A percentile compares a stretch with the other conserved stretches of the same genome.
phyloP scores from a whole-genome alignment of 2,329 filamentous ascomycete species.

The Ophiostoma sp. region DNA sequence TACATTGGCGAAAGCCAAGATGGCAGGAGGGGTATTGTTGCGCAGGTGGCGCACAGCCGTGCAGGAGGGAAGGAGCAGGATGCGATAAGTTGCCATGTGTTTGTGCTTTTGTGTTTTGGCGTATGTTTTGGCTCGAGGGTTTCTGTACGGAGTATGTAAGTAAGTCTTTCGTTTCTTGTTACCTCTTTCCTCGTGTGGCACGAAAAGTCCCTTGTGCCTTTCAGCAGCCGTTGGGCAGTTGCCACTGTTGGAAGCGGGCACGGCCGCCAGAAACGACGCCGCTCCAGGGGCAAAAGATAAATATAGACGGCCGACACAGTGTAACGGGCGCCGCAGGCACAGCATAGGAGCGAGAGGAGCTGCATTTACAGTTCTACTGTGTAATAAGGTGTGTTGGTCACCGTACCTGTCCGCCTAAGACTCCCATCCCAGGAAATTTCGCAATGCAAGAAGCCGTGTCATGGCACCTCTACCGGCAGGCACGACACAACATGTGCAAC shows the following conservation, averaged over 20 bases:
- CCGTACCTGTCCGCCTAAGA: not conserved
- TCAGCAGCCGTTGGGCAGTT: not conserved
- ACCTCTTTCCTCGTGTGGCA: conserved; percentile 4
- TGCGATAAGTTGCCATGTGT: conserved; percentile 3
- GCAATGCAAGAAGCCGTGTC: not conserved
- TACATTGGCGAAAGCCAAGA: conserved; percentile 10
- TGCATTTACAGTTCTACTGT: not conserved
- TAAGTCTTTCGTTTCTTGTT: not conserved
- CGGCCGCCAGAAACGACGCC: not conserved
- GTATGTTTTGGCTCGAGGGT: not conserved
- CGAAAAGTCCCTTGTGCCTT: not conserved
- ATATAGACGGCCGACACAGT: not conserved
- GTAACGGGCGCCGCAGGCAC: not conserved
- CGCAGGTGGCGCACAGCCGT: conserved; percentile 9
- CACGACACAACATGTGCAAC: conserved; percentile 2
- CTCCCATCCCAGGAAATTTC: not conserved
- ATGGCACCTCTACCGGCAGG: conserved; percentile 2
- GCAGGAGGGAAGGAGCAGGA: not conserved
- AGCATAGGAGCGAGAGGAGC: not conserved
- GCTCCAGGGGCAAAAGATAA: conserved; percentile 17
- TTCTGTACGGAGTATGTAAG: too few relatives aligned
- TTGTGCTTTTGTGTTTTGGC: not conserved
- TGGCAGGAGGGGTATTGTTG: conserved; percentile 1
- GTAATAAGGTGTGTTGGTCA: not conserved
- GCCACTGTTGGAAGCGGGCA: not conserved